Conservation (phyloP, 2,329 filamentous ascomycete species). For the Phyllosticta citribraziliensis region DNA sequence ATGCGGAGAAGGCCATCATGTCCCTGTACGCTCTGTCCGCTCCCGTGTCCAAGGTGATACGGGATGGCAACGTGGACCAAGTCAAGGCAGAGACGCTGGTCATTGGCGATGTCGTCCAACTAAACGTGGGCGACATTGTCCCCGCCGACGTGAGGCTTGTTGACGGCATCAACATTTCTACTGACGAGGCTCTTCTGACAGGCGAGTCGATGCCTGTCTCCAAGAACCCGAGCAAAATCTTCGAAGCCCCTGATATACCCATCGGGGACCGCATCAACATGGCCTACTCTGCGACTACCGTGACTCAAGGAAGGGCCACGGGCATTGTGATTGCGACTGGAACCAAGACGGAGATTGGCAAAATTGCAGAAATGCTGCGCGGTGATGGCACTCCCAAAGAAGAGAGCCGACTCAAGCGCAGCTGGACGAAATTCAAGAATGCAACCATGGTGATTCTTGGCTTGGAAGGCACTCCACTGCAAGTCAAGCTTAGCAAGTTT, state of each 20-base stretch:
- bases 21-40: conserved; percentile 31
- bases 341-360: conserved; percentile 66
- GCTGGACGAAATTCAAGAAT: conserved; percentile 22
- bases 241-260: conserved; percentile 44
- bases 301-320: conserved; percentile 59
- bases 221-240: conserved; percentile 49
- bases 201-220: conserved; percentile 62
- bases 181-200: conserved; percentile 65
- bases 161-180: conserved; percentile 62
- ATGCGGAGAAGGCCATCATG: conserved; percentile 33
- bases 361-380: conserved; percentile 48
- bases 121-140: conserved; percentile 49
- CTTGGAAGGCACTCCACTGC: conserved; percentile 70
- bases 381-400: conserved; percentile 1
- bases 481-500: conserved; percentile 77
- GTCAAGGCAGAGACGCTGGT: conserved; percentile 30
- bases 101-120: conserved; percentile 29
- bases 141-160: conserved; percentile 55
- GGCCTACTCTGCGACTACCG: conserved; percentile 61
- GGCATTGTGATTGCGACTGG: conserved; percentile 62
- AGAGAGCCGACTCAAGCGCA: conserved; percentile 5
- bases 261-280: conserved; percentile 60
- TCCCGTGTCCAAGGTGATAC: conserved; percentile 28
- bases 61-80: conserved; percentile 25
- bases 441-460: conserved; percentile 47